phyloP scores from a whole-genome alignment of 495 filamentous ascomycete genomes.

The Penicillium coprophilum region DNA sequence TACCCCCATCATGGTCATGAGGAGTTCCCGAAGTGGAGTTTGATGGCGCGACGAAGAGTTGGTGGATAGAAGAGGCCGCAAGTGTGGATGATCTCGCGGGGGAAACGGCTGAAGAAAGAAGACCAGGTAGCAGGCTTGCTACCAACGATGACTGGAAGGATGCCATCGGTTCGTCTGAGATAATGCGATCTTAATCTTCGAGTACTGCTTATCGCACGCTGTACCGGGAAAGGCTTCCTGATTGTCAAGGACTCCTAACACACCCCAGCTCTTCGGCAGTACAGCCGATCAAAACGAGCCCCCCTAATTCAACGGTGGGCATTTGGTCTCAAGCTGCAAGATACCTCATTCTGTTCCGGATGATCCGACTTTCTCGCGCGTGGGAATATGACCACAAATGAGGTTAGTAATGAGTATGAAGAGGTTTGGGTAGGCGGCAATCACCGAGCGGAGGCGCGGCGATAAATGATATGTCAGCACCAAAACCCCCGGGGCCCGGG shows the following conservation, averaged over 20 bases:
- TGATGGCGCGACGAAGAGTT: conserved; percentile 16
- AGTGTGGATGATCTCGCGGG: conserved; percentile 21
- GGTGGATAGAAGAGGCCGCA: conserved; percentile 17
- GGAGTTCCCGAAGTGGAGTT: conserved; percentile 18
- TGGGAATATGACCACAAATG: conserved; percentile 8
- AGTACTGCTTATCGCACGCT: conserved; percentile 1
- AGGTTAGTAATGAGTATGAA: conserved; percentile 11
- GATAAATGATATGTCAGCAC: conserved; percentile 31
- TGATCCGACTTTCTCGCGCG: background rate
- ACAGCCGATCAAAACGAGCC: conserved; percentile 15
- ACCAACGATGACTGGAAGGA: conserved; percentile 20
- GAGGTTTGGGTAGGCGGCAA: conserved; percentile 17
- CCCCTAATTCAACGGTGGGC: conserved; percentile 12
- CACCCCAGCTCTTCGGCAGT: conserved; percentile 16
- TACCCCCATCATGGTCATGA: conserved; percentile 35
- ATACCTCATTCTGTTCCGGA: conserved; percentile 19
- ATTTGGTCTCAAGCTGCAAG: conserved; percentile 21
- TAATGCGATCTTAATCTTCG: background rate
- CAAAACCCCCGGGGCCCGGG: background rate
- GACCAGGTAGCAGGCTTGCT: conserved; percentile 30
- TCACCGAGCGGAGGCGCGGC: conserved; percentile 19
- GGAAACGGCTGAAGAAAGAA: conserved; percentile 29
- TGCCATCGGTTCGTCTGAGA: conserved; percentile 19
- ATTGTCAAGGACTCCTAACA: conserved; percentile 15
- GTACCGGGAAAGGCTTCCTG: conserved; percentile 5